Base-by-base conservation (phyloP, 257 asterid species). In the Solanum virginianum region DNA sequence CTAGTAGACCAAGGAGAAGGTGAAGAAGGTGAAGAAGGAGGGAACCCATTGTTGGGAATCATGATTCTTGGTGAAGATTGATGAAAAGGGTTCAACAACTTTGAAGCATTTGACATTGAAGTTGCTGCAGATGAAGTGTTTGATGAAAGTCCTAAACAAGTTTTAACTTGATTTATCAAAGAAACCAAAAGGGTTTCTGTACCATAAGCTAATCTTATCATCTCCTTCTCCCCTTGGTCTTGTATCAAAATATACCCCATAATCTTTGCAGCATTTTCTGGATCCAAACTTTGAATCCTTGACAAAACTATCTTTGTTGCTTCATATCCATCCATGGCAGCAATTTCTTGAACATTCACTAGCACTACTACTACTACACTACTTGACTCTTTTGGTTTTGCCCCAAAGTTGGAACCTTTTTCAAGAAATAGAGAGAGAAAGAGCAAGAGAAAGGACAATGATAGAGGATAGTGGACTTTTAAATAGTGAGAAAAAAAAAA, bases 221-320 rank as follows among this genome's bases (percentile, higher is more conserved):
- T 93, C 89, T 95, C 99, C 84, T 93, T 92, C 88, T 95, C 96
- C 0, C 97, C 98, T 66, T 91, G 93, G 88, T 94, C 99, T 47
- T 95, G 98, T 36, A 95, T 91, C 82, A 95, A 91, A 45, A 95
- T 89, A 43, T 90, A 94, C 8, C 99, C 99, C 90, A 95, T 95
- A 88, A 94, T 95, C 87, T 89, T 95, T 1, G 98, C 90, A 51
- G 97, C 97, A 89, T 93, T 92, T 45, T 94, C 96, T 11, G 95
- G 99, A 89, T 95, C 99, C 90, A 95, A 82, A 43, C 77, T 74
- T 54, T 93, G 96, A 89, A 95, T 90, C 90, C 98, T 93, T n/a
- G 98, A 92, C 88, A 95, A 91, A 43, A 95, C 97, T 47, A 87
- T 80, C 74, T 89, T 92, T 1, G 99, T 93, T 15, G 99, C 98